phyloP scores from a whole-genome alignment of 2,329 filamentous ascomycete species.

The Fusarium sororula region DNA sequence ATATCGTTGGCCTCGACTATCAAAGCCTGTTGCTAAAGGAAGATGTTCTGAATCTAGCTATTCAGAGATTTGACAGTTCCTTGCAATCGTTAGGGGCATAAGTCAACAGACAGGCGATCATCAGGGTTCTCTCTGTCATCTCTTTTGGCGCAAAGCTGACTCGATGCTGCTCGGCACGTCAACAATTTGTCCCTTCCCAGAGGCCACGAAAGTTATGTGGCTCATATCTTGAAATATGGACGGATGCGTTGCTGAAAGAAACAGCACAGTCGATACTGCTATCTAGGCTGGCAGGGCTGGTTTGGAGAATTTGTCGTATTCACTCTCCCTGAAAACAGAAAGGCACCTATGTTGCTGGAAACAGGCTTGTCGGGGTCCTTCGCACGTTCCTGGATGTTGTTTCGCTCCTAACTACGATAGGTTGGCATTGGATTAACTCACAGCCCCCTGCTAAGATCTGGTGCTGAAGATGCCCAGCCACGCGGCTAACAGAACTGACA shows the following conservation, averaged over 20 bases:
- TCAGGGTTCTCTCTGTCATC: background rate
- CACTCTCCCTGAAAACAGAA: constrained; percentile 25
- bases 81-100: constrained; percentile 22
- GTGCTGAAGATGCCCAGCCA: constrained; percentile 18
- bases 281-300: background rate
- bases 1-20: constrained; percentile 16
- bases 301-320: constrained; percentile 7
- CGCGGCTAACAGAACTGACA: constrained; percentile 20
- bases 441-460: constrained; percentile 2
- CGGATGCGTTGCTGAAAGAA: constrained; percentile 7
- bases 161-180: background rate
- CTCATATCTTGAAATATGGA: constrained; percentile 23
- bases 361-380: constrained; percentile 19
- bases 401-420: constrained; percentile 11
- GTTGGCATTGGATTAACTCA: background rate
- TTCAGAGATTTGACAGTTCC: constrained; percentile 12
- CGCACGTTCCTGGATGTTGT: constrained; percentile 19
- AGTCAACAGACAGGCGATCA: constrained; percentile 9
- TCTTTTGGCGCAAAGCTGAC: constrained; percentile 17
- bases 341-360: constrained; percentile 19
- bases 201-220: background rate
- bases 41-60: constrained; percentile 3
- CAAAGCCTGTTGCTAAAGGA: constrained; percentile 16
- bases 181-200: background rate
- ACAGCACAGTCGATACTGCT: constrained; percentile 4